Conservation (phyloP, 495 filamentous ascomycete genomes). For the Tuber brumale region DNA sequence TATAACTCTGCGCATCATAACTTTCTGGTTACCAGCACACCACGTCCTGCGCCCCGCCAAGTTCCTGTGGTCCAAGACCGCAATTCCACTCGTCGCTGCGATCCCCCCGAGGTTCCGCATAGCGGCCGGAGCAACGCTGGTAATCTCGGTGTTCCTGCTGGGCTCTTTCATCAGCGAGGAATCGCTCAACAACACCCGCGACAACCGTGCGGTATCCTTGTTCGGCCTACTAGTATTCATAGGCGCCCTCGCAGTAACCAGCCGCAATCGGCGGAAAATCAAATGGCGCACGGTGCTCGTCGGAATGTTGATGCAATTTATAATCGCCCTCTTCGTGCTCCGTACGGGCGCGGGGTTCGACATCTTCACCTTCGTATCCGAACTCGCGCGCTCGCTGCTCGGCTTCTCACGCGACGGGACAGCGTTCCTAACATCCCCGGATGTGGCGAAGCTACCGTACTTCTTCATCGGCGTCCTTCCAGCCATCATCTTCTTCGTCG, state of each 20-base stretch:
- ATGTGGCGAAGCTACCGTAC: constrained; percentile 49
- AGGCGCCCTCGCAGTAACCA: constrained; percentile 58
- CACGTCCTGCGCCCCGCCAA: constrained; percentile 60
- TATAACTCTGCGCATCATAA: constrained; percentile 65
- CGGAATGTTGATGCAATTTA: constrained; percentile 81
- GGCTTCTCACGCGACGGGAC: constrained; percentile 65
- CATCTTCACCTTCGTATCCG: constrained; percentile 81
- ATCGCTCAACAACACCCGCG: constrained; percentile 65
- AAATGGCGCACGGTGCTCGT: constrained; percentile 84
- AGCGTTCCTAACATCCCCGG: constrained; percentile 58
- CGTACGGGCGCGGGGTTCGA: constrained; percentile 67
- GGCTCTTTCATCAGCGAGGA: constrained; percentile 68
- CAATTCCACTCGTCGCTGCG: constrained; percentile 47
- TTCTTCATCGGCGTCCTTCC: constrained; percentile 70
- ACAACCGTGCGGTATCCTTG: constrained; percentile 68
- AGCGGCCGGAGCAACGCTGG: constrained; percentile 54
- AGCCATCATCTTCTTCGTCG: constrained; percentile 88
- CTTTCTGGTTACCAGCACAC: constrained; percentile 62
- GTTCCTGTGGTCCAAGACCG: constrained; percentile 60
- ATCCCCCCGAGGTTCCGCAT: constrained; percentile 60
- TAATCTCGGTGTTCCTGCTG: constrained; percentile 63
- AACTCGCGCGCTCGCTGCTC: constrained; percentile 61
- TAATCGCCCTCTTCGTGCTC: constrained; percentile 81
- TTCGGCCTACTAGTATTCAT: constrained; percentile 75
- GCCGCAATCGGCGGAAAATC: constrained; percentile 61